Evolutionary conservation across 1,284 basidiomycete species (phyloP).

Genomic region (Boletus sp.): DNA sequence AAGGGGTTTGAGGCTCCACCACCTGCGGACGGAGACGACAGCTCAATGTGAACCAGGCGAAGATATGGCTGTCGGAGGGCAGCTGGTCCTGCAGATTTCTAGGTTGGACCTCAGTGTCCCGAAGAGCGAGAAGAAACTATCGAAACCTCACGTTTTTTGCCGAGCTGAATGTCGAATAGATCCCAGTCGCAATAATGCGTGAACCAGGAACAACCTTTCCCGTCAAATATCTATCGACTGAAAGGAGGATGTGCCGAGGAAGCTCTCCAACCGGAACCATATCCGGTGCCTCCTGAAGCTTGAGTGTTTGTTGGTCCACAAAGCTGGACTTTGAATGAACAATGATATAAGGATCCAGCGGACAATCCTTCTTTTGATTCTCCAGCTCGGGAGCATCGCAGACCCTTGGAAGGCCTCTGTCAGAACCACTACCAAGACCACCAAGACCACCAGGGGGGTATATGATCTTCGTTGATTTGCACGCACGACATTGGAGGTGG

Average conservation of each 20-base stretch:
- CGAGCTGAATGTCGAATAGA: conserved; percentile 94
- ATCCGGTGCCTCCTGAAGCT: conserved; percentile 98
- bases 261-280: conserved; percentile 99
- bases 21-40: conserved; percentile 72
- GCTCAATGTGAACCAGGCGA: conserved; percentile 87
- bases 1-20: conserved; percentile 70
- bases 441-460: conserved; percentile 83
- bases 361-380: conserved; percentile 88
- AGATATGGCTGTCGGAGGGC: conserved; percentile 94
- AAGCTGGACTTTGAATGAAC: conserved; percentile 94
- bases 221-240: conserved; percentile 85
- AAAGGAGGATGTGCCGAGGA: conserved; percentile 92
- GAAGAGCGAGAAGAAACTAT: neutral
- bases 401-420: conserved; percentile 75
- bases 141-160: conserved; percentile 64
- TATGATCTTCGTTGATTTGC: conserved; percentile 79
- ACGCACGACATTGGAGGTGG: conserved; percentile 90
- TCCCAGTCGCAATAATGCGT: conserved; percentile 90
- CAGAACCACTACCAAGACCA: conserved; percentile 77
- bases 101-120: conserved; percentile 8
- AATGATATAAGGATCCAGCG: conserved; percentile 94
- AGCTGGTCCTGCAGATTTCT: conserved; percentile 76
- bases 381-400: conserved; percentile 77
- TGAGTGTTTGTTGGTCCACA: conserved; percentile 94
- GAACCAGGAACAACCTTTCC: conserved; percentile 94